Base-by-base conservation (phyloP, 2,329 filamentous ascomycete genomes). In the Paecilomyces sp. region DNA sequence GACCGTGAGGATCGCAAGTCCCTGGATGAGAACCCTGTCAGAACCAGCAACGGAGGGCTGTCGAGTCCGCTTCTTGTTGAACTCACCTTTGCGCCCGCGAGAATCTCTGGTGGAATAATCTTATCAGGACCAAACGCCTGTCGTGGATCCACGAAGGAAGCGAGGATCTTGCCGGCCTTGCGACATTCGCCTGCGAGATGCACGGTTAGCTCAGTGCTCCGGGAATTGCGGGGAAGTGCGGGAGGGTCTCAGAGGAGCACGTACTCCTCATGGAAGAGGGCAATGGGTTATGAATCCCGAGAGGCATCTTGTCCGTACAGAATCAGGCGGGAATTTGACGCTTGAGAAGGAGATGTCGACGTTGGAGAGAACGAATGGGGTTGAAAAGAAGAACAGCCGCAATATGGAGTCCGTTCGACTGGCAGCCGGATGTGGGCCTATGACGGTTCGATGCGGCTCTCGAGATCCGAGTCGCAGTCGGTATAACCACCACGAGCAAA, bases 121-220 rank as follows among this genome's bases (percentile, higher is more conserved):
- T 97, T 97, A 77, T 97, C 94, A 59, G 94, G 93, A 5, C 93
- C 92, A 75, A 97, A 96, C 22, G 93, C 80, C 80, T 97, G 93
- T 71, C 88, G 85, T 22, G 94, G 94, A 73, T 97, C 94, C 73
- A 97, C 85, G 74, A 99, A 99, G 12, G 92, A 96, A 54, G 90
- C 85, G 67, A 99, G 85, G 70, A 97, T 97, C 82, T 96, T 96
- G 72, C 90, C 90, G 73, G 92, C 94, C 79, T 99, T 99, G 77
- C 89, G 94, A 80, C 94, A 97, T 80, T 99, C 94, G 80, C 91
- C 93, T 97, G 76, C 41, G 41, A 67, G 60, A 55, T 66, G 60
- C 24, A 56, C 60, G 59, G 74, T 76, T 71, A 73, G 69, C 67
- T 65, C 61, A 59, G 60, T 52, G 60, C 60, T 64, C 31, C 64